These are phyloP conservation scores for Rugonectria rugulosa DNA, from an alignment of 2,329 filamentous ascomycete genomes.

Conservation along the genomic window DNA sequence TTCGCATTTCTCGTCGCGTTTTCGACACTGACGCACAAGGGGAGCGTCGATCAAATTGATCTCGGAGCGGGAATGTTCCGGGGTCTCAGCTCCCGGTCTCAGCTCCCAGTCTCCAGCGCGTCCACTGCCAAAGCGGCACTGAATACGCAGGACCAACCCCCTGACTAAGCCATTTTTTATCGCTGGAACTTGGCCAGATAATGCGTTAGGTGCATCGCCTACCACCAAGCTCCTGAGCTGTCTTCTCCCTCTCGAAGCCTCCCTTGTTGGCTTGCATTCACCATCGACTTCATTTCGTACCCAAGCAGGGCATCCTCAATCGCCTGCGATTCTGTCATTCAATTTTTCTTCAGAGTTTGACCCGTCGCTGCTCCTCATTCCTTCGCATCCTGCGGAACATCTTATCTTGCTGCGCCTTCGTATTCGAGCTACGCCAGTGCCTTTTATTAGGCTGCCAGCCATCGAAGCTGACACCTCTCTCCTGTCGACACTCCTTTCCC, in stretches of 20 bases:
- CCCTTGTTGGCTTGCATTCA: constrained; percentile 29
- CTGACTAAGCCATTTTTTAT: constrained; percentile 37
- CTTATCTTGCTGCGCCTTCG: constrained; percentile 31
- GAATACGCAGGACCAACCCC: too few relatives aligned
- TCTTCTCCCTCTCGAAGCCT: constrained; percentile 29
- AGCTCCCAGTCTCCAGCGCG: constrained; percentile 1
- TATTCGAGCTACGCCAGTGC: constrained; percentile 23
- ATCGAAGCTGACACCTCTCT: constrained; percentile 21
- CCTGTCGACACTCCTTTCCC: constrained; percentile 25
- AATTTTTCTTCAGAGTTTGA: background rate
- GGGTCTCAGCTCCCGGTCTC: too few relatives aligned
- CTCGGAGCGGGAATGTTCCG: constrained; percentile 26
- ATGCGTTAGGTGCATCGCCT: constrained; percentile 26
- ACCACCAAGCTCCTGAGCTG: constrained; percentile 36
- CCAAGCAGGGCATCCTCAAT: constrained; percentile 12
- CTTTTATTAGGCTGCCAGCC: constrained; percentile 5
- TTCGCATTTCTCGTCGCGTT: background rate
- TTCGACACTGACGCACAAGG: background rate
- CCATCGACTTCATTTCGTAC: constrained; percentile 13
- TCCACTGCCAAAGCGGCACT: too few relatives aligned
- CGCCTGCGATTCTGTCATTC: background rate
- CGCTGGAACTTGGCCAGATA: constrained; percentile 36
- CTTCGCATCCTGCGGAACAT: constrained; percentile 2
- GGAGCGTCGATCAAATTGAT: background rate
- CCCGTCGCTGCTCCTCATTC: background rate